Evolutionary conservation across 176 grass and related monocot species (phyloP), one percentile per base, ranked within the genome.

Genomic region (Phoenix roebelenii): DNA sequence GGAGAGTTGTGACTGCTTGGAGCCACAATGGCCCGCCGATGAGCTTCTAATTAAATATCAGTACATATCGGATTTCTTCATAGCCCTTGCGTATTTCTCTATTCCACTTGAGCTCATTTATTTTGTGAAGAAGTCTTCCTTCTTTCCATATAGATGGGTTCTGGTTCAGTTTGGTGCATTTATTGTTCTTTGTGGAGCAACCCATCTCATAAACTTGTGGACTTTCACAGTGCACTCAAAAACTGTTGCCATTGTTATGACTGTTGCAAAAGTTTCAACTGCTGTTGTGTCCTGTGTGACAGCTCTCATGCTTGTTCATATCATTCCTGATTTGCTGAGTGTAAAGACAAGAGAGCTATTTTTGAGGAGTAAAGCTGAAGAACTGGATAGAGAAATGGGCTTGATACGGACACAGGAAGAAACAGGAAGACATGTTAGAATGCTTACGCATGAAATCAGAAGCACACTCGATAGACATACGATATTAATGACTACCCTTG

Each of bases 41-140:
- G 85, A 88, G 23, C 79, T 88, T 44, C 67, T 88, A 17, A 69
- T 78, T 49, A 88, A 82, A 55, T 88, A 88, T 66, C 85, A 88
- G 30, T 88, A 88, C 64, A 88, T 88, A 68, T 88, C 85, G 0
- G 89, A 95, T 77, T 95, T 95, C 65, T 83, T 95, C 63, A 95
- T 95, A 53, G 85, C 82, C 50, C 79, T 89, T 10, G 85, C 85
- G 0, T 95, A 89, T 64, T 85, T 95, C 82, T 80, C 82, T 5
- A 89, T 95, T 58, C 89, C 82, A 0, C 61, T 95, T n/a, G 82
- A 95, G 72, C 76, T 95, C 51, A 82, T 85, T 58, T 95, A 89
- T 57, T 89, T 95, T n/a, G 75, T 83, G 30, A 89, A 85, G 76
- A 89, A 85, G 72, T 89, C 78, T 1, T 80, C 85, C 44, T 77